These are phyloP conservation scores for Lagenaria siceraria DNA, from an alignment of 306 rosid species.

Conservation along the genomic window DNA sequence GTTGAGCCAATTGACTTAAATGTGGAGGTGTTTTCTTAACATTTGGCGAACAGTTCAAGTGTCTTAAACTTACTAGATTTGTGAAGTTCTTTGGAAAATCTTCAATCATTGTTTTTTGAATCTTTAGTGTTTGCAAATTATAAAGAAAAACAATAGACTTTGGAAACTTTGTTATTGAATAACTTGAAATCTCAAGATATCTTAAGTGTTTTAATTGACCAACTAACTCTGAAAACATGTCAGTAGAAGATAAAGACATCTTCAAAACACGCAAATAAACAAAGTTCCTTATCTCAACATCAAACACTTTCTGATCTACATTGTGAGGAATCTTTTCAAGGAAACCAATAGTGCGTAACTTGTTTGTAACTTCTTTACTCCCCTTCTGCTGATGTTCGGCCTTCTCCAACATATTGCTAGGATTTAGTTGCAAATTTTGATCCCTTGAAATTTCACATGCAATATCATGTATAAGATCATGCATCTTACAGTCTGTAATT, in stretches of 20 bases:
- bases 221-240: neutral
- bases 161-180: neutral
- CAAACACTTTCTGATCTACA: neutral
- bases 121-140: neutral
- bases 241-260: too few species aligned
- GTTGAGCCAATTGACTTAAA: neutral
- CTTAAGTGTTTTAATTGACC: neutral
- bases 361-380: neutral
- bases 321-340: neutral
- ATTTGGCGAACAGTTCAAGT: neutral
- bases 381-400: too few species aligned
- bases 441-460: neutral
- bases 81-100: neutral
- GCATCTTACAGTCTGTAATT: neutral
- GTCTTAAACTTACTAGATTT: neutral
- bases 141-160: neutral
- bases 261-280: too few species aligned
- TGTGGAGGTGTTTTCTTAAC: neutral
- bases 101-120: fast-evolving
- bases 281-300: neutral
- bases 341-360: neutral
- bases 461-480: slow-evolving; percentile 13
- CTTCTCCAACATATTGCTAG: neutral
- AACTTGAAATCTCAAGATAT: neutral
- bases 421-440: neutral